Conservation (phyloP, 805 yeast species). For the Saccharomycopsis javanensis region DNA sequence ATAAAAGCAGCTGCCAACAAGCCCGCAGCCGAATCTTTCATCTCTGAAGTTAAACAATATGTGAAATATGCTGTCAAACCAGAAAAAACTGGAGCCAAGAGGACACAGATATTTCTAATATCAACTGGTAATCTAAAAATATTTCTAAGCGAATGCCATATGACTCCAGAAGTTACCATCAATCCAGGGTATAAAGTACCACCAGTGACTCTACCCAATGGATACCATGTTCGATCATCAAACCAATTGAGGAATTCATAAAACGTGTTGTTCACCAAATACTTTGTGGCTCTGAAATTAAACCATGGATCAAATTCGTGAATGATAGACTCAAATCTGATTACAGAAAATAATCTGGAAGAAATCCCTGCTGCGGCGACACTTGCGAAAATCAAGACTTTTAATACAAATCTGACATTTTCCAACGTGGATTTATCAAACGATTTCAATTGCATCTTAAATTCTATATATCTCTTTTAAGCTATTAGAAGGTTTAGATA, state of each 20-base stretch:
- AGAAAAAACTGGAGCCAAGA: conserved; percentile 93
- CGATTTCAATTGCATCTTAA: neutral
- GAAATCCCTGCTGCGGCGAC: conserved; percentile 89
- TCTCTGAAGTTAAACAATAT: conserved; percentile 76
- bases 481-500: neutral
- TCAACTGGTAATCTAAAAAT: conserved; percentile 74
- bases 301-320: conserved; percentile 98
- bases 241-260: conserved; percentile 96
- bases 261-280: conserved; percentile 71
- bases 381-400: conserved; percentile 57
- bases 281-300: conserved; percentile 93
- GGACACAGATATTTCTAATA: conserved; percentile 89
- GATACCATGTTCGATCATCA: conserved; percentile 98
- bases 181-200: conserved; percentile 97
- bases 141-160: conserved; percentile 62
- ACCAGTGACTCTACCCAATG: conserved; percentile 97
- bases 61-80: conserved; percentile 88
- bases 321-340: conserved; percentile 89
- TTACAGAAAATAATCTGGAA: conserved; percentile 89
- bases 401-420: conserved; percentile 35
- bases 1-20: conserved; percentile 86
- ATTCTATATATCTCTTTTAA: neutral
- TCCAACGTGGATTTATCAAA: conserved; percentile 14
- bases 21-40: conserved; percentile 86
- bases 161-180: conserved; percentile 93